Percentiles rank a stretch among this genome's conserved stretches.
These are phyloP conservation scores for Solanum commersonii DNA, from an alignment of 257 asterid genomes.

Conservation along the genomic window DNA sequence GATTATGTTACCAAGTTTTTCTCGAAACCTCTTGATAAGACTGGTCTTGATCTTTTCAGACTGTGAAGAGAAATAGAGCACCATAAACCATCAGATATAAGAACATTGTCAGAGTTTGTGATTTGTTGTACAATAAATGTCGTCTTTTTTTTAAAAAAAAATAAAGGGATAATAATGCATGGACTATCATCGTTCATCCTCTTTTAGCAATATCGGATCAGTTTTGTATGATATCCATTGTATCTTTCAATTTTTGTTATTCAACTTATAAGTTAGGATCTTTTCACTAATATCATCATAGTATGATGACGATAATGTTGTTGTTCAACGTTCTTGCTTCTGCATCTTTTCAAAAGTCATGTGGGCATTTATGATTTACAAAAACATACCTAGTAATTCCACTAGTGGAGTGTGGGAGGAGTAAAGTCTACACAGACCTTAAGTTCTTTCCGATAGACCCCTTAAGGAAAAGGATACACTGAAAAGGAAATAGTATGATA, in stretches of 20 bases:
- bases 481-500: too few species aligned
- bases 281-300: neutral
- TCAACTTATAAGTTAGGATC: neutral
- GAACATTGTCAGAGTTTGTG: neutral
- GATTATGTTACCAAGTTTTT: conserved; percentile 33
- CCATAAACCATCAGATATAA: neutral
- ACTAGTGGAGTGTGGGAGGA: too few species aligned
- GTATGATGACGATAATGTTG: neutral
- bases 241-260: neutral
- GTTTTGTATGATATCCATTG: neutral
- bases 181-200: neutral
- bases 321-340: too few species aligned
- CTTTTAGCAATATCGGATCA: neutral
- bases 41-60: conserved; percentile 45
- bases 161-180: neutral
- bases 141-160: neutral
- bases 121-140: neutral
- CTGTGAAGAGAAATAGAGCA: neutral
- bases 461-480: too few species aligned
- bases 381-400: too few species aligned
- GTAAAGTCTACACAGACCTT: too few species aligned
- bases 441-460: too few species aligned
- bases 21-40: conserved; percentile 22
- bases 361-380: too few species aligned
- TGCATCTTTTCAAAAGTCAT: too few species aligned